phyloP scores from a whole-genome alignment of 306 rosid genomes.

The Lathyrus aphaca region DNA sequence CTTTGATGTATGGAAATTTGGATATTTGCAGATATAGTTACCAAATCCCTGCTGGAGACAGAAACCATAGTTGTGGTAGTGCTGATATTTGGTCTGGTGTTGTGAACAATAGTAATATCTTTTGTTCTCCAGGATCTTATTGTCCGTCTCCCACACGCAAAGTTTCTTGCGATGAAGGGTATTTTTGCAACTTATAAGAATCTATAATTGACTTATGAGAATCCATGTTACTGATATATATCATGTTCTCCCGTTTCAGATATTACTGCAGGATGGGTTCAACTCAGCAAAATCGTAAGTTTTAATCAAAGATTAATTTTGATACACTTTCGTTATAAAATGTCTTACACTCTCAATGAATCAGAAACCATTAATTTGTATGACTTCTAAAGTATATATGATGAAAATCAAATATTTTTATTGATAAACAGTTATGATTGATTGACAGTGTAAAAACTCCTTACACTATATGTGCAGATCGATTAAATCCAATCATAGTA shows the following conservation, averaged over 20 bases:
- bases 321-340: not conserved
- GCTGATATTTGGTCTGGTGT: conserved; percentile 78
- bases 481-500: too few relatives aligned
- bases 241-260: conserved; percentile 55
- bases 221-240: conserved; percentile 42
- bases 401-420: too few relatives aligned
- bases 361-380: too few relatives aligned
- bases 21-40: conserved; percentile 69
- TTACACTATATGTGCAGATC: too few relatives aligned
- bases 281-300: conserved; percentile 65
- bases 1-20: conserved; percentile 24
- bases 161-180: conserved; percentile 74
- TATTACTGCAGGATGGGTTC: conserved; percentile 84
- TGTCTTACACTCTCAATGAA: too few relatives aligned
- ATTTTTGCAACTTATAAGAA: conserved; percentile 33
- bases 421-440: too few relatives aligned
- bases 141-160: conserved; percentile 65
- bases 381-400: too few relatives aligned
- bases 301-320: conserved; percentile 9
- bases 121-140: conserved; percentile 83
- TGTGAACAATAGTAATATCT: conserved; percentile 61
- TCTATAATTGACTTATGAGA: conserved; percentile 31
- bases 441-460: too few relatives aligned
- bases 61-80: conserved; percentile 76
- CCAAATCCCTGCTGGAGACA: conserved; percentile 66